phyloP scores from a whole-genome alignment of 139 green algal species.

The Chlamydomonas schloesseri region DNA sequence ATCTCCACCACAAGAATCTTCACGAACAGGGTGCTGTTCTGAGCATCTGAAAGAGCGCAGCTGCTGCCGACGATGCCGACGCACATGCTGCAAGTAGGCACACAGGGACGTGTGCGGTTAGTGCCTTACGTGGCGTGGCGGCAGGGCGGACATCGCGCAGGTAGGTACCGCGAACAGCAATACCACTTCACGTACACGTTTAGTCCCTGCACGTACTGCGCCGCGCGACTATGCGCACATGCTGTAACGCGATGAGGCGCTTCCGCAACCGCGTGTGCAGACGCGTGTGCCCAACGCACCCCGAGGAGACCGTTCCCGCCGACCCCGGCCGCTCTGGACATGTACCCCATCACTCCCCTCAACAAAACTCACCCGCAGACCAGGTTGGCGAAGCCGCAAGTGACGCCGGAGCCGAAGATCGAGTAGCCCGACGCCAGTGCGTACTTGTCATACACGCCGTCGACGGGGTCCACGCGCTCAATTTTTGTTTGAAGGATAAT shows the following conservation, averaged over 20 bases:
- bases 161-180: too few relatives aligned
- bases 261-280: not conserved
- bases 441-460: conserved; percentile 58
- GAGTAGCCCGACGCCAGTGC: conserved; percentile 91
- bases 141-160: too few relatives aligned
- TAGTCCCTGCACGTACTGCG: too few relatives aligned
- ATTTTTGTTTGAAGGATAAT: conserved; percentile 99
- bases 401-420: conserved; percentile 94
- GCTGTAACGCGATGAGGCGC: too few relatives aligned
- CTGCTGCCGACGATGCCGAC: conserved; percentile 98
- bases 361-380: conserved; percentile 88
- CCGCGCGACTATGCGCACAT: too few relatives aligned
- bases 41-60: conserved; percentile 96
- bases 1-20: conserved; percentile 99
- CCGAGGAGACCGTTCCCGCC: too few relatives aligned
- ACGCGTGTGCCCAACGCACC: not conserved
- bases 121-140: not conserved
- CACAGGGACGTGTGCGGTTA: not conserved
- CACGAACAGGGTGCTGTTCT: conserved; percentile 98
- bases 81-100: conserved; percentile 81
- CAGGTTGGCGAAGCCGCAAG: conserved; percentile 96
- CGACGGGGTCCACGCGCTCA: conserved; percentile 63
- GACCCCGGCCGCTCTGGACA: not conserved
- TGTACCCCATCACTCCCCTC: not conserved
- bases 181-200: too few relatives aligned